phyloP scores from a whole-genome alignment of 1,139 yeast genomes.

The Pichia sp. region DNA sequence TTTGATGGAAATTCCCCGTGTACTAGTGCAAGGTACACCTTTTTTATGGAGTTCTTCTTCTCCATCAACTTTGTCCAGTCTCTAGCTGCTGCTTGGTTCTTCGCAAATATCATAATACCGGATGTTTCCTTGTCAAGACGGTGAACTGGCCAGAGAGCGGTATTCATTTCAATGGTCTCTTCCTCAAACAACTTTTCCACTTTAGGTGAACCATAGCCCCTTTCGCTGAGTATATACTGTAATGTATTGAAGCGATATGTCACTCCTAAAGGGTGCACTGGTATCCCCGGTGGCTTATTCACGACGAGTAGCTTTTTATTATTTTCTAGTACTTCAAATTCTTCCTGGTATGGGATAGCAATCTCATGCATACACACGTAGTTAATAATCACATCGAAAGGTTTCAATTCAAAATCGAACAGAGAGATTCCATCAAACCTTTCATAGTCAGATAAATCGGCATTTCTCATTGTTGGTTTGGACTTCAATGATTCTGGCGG shows the following conservation, averaged over 20 bases:
- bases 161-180: slow-evolving; percentile 23
- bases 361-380: slow-evolving; percentile 15
- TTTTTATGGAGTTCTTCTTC: slow-evolving; percentile 29
- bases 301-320: slow-evolving; percentile 47
- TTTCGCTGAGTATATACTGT: not conserved
- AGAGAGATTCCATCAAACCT: slow-evolving; percentile 7
- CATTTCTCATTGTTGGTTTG: not conserved
- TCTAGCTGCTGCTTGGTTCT: slow-evolving; percentile 33
- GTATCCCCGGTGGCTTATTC: slow-evolving; percentile 67
- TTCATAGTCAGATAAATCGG: not conserved
- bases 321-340: slow-evolving; percentile 25
- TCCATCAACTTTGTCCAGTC: slow-evolving; percentile 23
- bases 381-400: slow-evolving; percentile 9
- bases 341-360: slow-evolving; percentile 4
- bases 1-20: slow-evolving; percentile 47
- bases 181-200: not conserved
- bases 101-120: slow-evolving; percentile 58
- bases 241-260: slow-evolving; percentile 29
- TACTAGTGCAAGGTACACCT: slow-evolving; percentile 55
- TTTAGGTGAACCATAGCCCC: not conserved
- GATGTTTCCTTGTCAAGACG: slow-evolving; percentile 67
- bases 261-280: slow-evolving; percentile 70
- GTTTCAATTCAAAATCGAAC: slow-evolving; percentile 2
- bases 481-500: not conserved
- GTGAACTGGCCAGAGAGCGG: slow-evolving; percentile 46